Evolutionary conservation across 306 rosid species (phyloP).

Genomic region (Medicago lupulina): DNA sequence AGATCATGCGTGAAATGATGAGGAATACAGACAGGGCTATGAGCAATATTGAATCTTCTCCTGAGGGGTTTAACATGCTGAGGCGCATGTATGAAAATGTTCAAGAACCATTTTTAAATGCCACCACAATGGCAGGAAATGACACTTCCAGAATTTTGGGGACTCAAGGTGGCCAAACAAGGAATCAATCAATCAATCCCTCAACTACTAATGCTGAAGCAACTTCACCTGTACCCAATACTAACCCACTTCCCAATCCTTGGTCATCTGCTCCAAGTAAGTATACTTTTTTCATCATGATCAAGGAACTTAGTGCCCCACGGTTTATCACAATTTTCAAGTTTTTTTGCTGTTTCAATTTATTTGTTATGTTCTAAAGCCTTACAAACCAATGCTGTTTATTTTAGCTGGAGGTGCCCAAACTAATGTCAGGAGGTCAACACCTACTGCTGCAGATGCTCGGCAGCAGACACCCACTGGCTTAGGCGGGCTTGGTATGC

Average conservation of each 20-base stretch:
- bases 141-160: slow-evolving; percentile 61
- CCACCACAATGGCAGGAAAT: slow-evolving; percentile 80
- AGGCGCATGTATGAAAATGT: slow-evolving; percentile 96
- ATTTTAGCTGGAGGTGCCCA: slow-evolving; percentile 67
- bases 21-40: slow-evolving; percentile 90
- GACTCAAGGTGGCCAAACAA: slow-evolving; percentile 63
- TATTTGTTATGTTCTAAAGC: slow-evolving; percentile 28
- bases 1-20: slow-evolving; percentile 97
- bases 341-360: background rate
- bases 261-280: slow-evolving; percentile 74
- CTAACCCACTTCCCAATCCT: slow-evolving; percentile 95
- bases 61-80: slow-evolving; percentile 92
- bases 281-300: slow-evolving; percentile 39
- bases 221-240: slow-evolving; percentile 74
- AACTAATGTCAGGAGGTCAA: slow-evolving; percentile 58
- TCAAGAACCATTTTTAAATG: slow-evolving; percentile 90
- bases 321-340: background rate
- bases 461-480: slow-evolving; percentile 64
- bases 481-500: slow-evolving; percentile 67
- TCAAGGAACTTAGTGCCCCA: background rate
- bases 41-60: slow-evolving; percentile 92
- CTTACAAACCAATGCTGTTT: slow-evolving; percentile 35
- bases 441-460: slow-evolving; percentile 61
- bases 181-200: slow-evolving; percentile 59
- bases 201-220: slow-evolving; percentile 67